These are phyloP conservation scores for Mycena vulgaris DNA, from an alignment of 768 basidiomycete genomes.

Conservation along the genomic window DNA sequence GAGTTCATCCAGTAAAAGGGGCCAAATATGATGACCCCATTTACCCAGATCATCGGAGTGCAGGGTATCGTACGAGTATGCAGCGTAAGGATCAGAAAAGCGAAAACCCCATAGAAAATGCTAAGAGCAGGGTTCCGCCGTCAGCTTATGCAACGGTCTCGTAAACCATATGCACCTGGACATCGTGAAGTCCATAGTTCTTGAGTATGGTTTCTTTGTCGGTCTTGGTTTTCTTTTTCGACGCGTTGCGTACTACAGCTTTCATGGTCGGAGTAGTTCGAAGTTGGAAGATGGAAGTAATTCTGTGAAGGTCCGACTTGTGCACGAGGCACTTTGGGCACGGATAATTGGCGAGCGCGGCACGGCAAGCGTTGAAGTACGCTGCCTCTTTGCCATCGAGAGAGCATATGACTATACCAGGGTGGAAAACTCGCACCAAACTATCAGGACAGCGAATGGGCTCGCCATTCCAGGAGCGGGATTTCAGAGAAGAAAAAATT, in stretches of 20 bases:
- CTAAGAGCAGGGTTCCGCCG: slow-evolving; percentile 23
- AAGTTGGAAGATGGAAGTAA: slow-evolving; percentile 29
- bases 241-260: slow-evolving; percentile 35
- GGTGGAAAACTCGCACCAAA: slow-evolving; percentile 46
- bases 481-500: slow-evolving; percentile 40
- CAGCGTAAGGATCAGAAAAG: slow-evolving; percentile 43
- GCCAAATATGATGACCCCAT: slow-evolving; percentile 46
- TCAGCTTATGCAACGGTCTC: background rate
- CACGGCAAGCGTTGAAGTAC: slow-evolving; percentile 43
- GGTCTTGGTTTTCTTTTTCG: slow-evolving; percentile 23
- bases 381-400: slow-evolving; percentile 50
- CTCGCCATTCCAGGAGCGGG: slow-evolving; percentile 43
- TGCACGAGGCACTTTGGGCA: too few species aligned
- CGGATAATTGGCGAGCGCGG: slow-evolving; percentile 45
- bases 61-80: too few species aligned
- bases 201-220: slow-evolving; percentile 39
- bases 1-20: slow-evolving; percentile 37
- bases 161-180: slow-evolving; percentile 32
- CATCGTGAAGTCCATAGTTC: slow-evolving; percentile 40
- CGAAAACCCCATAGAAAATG: slow-evolving; percentile 47
- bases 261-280: slow-evolving; percentile 41
- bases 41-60: slow-evolving; percentile 47
- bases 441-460: slow-evolving; percentile 41
- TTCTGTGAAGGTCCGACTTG: slow-evolving; percentile 41
- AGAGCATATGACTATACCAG: slow-evolving; percentile 46